Percentiles rank a stretch among this genome's conserved stretches.
Evolutionary conservation across 2,329 filamentous ascomycete genomes (phyloP).

Genomic region (Claviceps humidiphila): DNA sequence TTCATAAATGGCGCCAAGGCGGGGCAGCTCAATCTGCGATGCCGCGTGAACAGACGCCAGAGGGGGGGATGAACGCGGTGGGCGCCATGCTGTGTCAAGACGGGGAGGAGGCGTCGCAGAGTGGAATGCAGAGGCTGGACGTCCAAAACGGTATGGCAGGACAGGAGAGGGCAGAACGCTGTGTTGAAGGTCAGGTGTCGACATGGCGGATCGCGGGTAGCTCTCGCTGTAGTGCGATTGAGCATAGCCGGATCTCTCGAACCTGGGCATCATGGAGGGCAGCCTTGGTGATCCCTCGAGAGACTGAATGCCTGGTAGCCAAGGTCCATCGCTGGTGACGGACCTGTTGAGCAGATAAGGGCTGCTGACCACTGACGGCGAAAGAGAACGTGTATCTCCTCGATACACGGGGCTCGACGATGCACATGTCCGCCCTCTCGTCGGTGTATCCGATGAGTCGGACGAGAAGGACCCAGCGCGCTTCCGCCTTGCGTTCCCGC

Average conservation of each 20-base stretch:
- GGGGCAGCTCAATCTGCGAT: constrained; percentile 46
- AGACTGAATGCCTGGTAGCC: constrained; percentile 40
- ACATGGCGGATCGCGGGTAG: constrained; percentile 26
- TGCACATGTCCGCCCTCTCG: constrained; percentile 29
- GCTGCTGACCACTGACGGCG: constrained; percentile 31
- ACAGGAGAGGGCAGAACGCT: constrained; percentile 28
- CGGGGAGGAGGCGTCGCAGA: constrained; percentile 35
- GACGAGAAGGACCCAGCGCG: constrained; percentile 59
- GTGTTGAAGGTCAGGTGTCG: constrained; percentile 31
- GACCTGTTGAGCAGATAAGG: constrained; percentile 30
- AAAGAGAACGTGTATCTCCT: constrained; percentile 32
- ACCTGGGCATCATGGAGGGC: constrained; percentile 54
- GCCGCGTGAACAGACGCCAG: constrained; percentile 17
- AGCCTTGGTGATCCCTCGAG: constrained; percentile 32
- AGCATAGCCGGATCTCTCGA: constrained; percentile 35
- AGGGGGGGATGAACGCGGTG: constrained; percentile 21
- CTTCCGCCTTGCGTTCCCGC: constrained; percentile 70
- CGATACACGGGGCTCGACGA: constrained; percentile 39
- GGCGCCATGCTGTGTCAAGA: constrained; percentile 45
- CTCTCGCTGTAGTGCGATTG: constrained; percentile 16
- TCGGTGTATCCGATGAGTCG: constrained; percentile 41
- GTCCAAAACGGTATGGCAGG: constrained; percentile 19
- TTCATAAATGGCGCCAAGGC: constrained; percentile 57
- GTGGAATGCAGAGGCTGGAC: constrained; percentile 15
- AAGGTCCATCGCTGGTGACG: constrained; percentile 33